Evolutionary conservation across 106 monocot species (phyloP).

Genomic region (Platanthera guangdongensis): DNA sequence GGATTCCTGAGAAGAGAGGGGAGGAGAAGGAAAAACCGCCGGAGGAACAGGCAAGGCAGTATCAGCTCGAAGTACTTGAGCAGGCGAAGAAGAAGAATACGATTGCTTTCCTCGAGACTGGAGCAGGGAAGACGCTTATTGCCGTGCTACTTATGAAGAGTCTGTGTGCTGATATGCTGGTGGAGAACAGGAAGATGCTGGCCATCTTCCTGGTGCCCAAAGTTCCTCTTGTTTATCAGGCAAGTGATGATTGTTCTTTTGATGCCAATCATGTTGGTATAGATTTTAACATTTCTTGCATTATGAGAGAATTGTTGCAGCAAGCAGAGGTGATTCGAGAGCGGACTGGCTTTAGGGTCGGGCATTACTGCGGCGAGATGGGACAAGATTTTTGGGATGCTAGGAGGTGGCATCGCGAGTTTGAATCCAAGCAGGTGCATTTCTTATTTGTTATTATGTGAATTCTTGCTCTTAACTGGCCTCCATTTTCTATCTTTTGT

Average conservation of each 20-base stretch:
- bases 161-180: conserved; percentile 45
- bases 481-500: not conserved
- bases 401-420: conserved; percentile 89
- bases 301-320: conserved; percentile 23
- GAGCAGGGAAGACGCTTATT: conserved; percentile 96
- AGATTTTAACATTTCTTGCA: not conserved
- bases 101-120: conserved; percentile 93
- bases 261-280: not conserved
- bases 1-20: conserved; percentile 13
- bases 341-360: conserved; percentile 76
- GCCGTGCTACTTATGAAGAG: conserved; percentile 82
- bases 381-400: conserved; percentile 99
- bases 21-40: conserved; percentile 39
- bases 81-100: conserved; percentile 96
- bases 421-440: conserved; percentile 83
- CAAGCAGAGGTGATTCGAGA: conserved; percentile 98
- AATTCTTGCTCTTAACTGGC: too few species aligned
- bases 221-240: conserved; percentile 98
- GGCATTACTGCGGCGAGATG: conserved; percentile 99
- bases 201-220: conserved; percentile 95
- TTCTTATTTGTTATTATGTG: not conserved
- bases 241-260: conserved; percentile 10
- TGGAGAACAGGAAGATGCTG: conserved; percentile 70
- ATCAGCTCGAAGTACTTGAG: conserved; percentile 92
- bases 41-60: conserved; percentile 81